A percentile compares a stretch with the other conserved stretches of the same genome.
phyloP scores from a whole-genome alignment of 75 land plant species.

The Pinus taeda region DNA sequence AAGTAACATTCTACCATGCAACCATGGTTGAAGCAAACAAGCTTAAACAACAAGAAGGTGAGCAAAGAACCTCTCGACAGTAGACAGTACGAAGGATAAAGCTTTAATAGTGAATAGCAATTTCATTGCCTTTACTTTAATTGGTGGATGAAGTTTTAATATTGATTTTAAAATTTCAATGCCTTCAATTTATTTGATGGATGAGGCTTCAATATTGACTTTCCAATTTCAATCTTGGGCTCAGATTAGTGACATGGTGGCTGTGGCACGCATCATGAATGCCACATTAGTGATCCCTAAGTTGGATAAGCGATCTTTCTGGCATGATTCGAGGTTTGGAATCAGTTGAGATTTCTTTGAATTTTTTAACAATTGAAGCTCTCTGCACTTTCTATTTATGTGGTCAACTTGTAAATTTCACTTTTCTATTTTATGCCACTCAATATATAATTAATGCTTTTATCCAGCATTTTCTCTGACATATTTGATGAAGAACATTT shows the following conservation, averaged over 20 bases:
- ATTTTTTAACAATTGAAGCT: slow-evolving; percentile 1
- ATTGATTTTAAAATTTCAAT: background rate
- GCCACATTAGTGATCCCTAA: slow-evolving; percentile 96
- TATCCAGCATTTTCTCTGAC: slow-evolving; percentile 86
- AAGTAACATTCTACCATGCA: no score
- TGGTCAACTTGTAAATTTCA: background rate
- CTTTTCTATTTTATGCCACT: background rate
- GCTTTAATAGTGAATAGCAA: background rate
- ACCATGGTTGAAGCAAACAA: no score
- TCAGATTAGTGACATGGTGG: slow-evolving; percentile 99
- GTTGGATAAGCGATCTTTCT: slow-evolving; percentile 91
- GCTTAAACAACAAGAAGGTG: no score
- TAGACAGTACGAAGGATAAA: no score
- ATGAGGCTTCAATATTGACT: background rate
- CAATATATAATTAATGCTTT: background rate
- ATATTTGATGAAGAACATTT: slow-evolving; percentile 93
- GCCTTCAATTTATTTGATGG: background rate
- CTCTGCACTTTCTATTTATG: background rate
- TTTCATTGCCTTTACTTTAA: background rate
- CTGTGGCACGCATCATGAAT: slow-evolving; percentile 89
- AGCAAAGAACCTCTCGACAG: no score
- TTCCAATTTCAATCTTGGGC: background rate
- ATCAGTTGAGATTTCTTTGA: background rate
- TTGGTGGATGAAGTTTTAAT: background rate
- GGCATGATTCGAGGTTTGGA: slow-evolving; percentile 91